Evolutionary conservation across 257 asterid genomes (phyloP), one percentile per base, ranked within the genome.

Genomic region (Handroanthus guayacan): DNA sequence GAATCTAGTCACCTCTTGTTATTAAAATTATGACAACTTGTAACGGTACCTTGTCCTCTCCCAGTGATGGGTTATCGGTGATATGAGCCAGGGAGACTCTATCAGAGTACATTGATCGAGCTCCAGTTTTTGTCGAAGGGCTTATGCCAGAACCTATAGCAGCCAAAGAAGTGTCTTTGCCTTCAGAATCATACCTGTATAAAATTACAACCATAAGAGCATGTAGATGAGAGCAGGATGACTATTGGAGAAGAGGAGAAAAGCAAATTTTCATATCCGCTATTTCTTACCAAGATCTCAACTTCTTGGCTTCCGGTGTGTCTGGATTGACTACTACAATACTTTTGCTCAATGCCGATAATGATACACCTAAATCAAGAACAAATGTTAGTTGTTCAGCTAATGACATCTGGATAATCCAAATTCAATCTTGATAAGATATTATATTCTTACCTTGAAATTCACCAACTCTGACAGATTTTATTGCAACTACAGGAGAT

Each of bases 401-500:
- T 68, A 2, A 45, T 39, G 37, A 17, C 16, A 69, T 10, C 54
- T 3, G 16, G 13, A 66, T 16, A 54, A 10, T 20, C 11, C n/a
- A 54, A 25, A 48, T 61, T 25, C 52, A 60, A 47, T 31, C 31
- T 20, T 41, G 5, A 36, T 67, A 11, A 20, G 4, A 16, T 12
- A 20, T 12, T 20, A 43, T 37, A 38, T 52, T 9, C 47, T 73
- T 80, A 90, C 99, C 99, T 78, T 95, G 98, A 72, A 83, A 95
- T 60, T 95, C 99, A 62, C 97, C 96, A 81, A 95, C 99, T 89
- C 69, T 87, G 9, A 95, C 90, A 71, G 96, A 89, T 84, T 91
- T 95, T 48, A 95, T 90, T 18, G 99, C 99, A 78, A 93, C 93
- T 1, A 95, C 89, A 14, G 98, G 98, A 41, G 94, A 93, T 80